Evolutionary conservation across 805 yeast genomes (phyloP).

Genomic region (Starmerella bombi): DNA sequence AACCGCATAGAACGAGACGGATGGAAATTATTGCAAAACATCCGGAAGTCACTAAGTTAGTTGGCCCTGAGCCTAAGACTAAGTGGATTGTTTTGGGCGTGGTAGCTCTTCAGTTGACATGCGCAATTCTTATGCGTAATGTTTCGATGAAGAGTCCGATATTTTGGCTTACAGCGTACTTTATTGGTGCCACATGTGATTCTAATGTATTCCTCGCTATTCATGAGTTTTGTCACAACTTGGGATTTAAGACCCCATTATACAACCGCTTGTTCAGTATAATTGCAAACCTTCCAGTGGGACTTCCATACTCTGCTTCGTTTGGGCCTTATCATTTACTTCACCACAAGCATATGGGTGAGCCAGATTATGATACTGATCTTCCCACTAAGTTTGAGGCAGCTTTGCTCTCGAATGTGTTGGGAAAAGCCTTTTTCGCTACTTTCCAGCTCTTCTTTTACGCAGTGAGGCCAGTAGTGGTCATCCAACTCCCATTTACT

Average conservation of each 20-base stretch:
- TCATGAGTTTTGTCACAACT: slow-evolving; percentile 77
- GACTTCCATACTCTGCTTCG: slow-evolving; percentile 79
- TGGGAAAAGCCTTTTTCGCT: slow-evolving; percentile 84
- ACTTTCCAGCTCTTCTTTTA: slow-evolving; percentile 80
- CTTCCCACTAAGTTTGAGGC: slow-evolving; percentile 76
- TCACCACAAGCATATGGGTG: slow-evolving; percentile 85
- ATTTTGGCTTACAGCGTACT: slow-evolving; percentile 53
- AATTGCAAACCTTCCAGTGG: slow-evolving; percentile 70
- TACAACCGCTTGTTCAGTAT: slow-evolving; percentile 68
- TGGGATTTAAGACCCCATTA: slow-evolving; percentile 66
- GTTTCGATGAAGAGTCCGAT: slow-evolving; percentile 39
- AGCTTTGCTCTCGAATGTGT: slow-evolving; percentile 51
- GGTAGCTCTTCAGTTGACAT: slow-evolving; percentile 50
- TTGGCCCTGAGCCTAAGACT: slow-evolving; percentile 78
- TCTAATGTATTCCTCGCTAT: slow-evolving; percentile 78
- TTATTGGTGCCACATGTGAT: slow-evolving; percentile 73
- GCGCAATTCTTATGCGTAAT: slow-evolving; percentile 50
- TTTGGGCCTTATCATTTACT: slow-evolving; percentile 82
- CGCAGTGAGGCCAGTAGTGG: slow-evolving; percentile 79
- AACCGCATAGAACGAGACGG: slow-evolving; percentile 68
- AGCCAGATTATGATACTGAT: slow-evolving; percentile 71
- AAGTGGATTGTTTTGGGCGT: slow-evolving; percentile 60
- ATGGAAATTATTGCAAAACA: slow-evolving; percentile 58
- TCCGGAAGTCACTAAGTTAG: slow-evolving; percentile 66
- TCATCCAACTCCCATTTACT: slow-evolving; percentile 63